These are phyloP conservation scores for Beauveria varroae DNA, from an alignment of 2,329 filamentous ascomycete species.

Conservation along the genomic window DNA sequence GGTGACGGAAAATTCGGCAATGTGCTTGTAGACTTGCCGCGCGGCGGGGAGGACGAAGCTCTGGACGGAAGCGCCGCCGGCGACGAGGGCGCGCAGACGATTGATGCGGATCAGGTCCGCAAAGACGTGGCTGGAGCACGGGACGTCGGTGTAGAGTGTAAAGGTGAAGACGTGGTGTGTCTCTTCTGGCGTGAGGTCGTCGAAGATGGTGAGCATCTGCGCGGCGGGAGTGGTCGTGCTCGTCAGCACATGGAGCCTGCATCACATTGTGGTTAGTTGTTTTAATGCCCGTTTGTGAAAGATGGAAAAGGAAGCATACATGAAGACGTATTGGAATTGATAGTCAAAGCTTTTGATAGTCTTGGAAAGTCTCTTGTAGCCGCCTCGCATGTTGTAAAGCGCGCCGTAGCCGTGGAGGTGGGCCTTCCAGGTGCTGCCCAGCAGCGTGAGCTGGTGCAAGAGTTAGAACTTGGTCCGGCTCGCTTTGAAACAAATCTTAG, in stretches of 20 bases:
- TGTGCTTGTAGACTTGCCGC: conserved; percentile 3
- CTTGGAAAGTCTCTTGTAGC: conserved; percentile 4
- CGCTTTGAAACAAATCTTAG: neutral
- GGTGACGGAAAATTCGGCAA: neutral
- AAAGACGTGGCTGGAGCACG: conserved; percentile 2
- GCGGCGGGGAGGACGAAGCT: neutral
- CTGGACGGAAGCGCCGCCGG: neutral
- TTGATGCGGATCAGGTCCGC: neutral
- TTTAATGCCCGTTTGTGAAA: neutral
- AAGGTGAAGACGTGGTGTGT: neutral
- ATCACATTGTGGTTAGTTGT: neutral
- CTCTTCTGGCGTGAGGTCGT: neutral
- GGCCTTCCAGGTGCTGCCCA: conserved; percentile 3
- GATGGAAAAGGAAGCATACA: neutral
- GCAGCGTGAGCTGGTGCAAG: neutral
- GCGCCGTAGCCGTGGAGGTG: conserved; percentile 7
- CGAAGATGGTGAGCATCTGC: neutral
- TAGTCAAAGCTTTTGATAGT: neutral
- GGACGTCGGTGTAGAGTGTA: neutral
- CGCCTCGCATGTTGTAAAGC: conserved; percentile 1
- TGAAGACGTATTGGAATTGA: conserved; percentile 5
- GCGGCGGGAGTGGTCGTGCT: conserved; percentile 6
- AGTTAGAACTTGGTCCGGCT: neutral
- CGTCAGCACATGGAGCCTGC: neutral
- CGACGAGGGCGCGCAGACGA: conserved; percentile 3